Base-by-base conservation (phyloP, 2,329 filamentous ascomycete genomes). In the Leptographium galeiforme region DNA sequence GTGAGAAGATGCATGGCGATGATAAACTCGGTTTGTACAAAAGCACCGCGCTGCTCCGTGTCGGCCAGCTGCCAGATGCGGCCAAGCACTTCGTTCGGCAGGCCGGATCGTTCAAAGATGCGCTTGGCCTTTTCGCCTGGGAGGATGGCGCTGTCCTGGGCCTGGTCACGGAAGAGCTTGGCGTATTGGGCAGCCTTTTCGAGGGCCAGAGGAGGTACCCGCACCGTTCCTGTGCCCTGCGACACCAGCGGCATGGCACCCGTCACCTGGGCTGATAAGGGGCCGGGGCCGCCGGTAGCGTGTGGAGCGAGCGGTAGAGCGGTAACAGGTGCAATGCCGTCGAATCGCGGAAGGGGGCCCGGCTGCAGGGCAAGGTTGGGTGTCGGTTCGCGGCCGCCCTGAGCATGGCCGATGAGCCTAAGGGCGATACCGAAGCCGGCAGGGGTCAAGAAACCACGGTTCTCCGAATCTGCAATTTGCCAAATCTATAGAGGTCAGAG, bases 381-480 rank as follows among this genome's bases (percentile, higher is more conserved):
- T 30, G 84, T 84, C 6, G 90, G 90, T 63, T 89, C 81, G 67
- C 86, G 82, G 63, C 88, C 87, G 59, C 85, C 87, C 71, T 98
- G 93, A 59, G 89, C 90, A 72, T 97, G 93, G 56, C 89, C 93
- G 66, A 98, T 97, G 66, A 98, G 81, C 63, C 93, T 82, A 65
- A 98, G 72, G 55, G 95, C 93, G 66, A 95, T 81, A 57, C 90
- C 88, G 71, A 98, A 98, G 66, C 91, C 93, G 44, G 89, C 81
- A 19, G 89, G 89, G 38, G 90, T 96, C 60, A 98, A 75, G 61
- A 97, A 86, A 51, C 93, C 93, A 59, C 90, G 82, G 72, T 98
- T 98, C 72, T 97, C 91, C 60, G 81, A 89, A 72, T 98, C 93
- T 61, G 93, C 91, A 67, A 98, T 93, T 72, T 97, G 91, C 93